Conservation (phyloP, 1,139 yeast genomes). For the Saccharomyces hybrid region DNA sequence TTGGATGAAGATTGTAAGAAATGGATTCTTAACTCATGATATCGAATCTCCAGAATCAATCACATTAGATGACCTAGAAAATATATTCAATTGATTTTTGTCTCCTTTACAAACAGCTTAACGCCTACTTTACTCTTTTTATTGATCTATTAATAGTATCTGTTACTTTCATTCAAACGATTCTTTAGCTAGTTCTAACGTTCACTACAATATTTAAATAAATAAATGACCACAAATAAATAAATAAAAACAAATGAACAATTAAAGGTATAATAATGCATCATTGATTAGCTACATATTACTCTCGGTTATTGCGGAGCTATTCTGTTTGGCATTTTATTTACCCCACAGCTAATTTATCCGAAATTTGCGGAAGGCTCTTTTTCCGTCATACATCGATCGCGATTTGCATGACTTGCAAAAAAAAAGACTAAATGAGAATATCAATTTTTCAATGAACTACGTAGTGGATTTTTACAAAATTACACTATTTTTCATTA, state of each 20-base stretch:
- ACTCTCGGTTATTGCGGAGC: neutral
- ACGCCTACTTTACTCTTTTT: neutral
- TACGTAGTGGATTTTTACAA: neutral
- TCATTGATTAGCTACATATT: neutral
- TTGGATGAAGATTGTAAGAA: constrained; percentile 64
- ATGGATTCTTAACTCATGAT: constrained; percentile 67
- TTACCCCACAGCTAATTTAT: neutral
- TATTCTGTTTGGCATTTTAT: neutral
- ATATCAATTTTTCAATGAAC: neutral
- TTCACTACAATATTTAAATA: neutral
- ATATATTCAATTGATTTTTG: constrained; percentile 41
- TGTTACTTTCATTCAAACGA: neutral
- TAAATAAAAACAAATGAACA: neutral
- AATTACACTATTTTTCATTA: neutral
- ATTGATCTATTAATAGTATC: neutral
- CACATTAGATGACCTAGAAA: constrained; percentile 65
- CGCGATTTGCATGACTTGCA: neutral
- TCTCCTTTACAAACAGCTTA: neutral
- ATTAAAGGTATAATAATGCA: neutral
- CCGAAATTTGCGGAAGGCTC: neutral
- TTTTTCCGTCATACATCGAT: neutral
- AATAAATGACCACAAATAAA: neutral
- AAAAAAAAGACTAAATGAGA: neutral
- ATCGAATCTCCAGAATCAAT: constrained; percentile 72
- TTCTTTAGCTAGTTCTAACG: neutral